phyloP scores from a whole-genome alignment of 495 filamentous ascomycete genomes.

The Tuber melanosporum region DNA sequence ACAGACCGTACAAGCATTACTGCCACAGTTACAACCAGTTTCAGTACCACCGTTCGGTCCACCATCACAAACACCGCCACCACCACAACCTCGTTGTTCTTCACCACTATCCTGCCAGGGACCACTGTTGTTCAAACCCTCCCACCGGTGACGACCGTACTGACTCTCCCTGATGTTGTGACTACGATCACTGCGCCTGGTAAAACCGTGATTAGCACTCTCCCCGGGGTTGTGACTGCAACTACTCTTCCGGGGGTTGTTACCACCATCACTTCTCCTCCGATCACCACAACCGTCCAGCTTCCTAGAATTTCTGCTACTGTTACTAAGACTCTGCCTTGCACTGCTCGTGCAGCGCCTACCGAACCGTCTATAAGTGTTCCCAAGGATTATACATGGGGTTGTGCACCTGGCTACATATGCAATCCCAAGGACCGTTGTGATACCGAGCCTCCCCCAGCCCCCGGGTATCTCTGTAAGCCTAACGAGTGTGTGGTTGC shows the following conservation, averaged over 20 bases:
- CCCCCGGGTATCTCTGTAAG: conserved; percentile 50
- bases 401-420: conserved; percentile 58
- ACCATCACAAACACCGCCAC: conserved; percentile 15
- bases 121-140: conserved; percentile 35
- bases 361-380: conserved; percentile 34
- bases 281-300: conserved; percentile 27
- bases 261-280: conserved; percentile 31
- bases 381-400: conserved; percentile 50
- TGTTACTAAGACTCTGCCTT: conserved; percentile 17
- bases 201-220: conserved; percentile 23
- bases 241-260: conserved; percentile 29
- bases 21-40: conserved; percentile 10
- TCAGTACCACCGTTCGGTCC: conserved; percentile 21
- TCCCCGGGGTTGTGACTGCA: conserved; percentile 27
- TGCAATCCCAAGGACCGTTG: conserved; percentile 51
- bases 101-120: conserved; percentile 33
- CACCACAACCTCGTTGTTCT: conserved; percentile 22
- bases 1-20: not conserved
- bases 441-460: conserved; percentile 46
- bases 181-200: conserved; percentile 31
- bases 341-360: conserved; percentile 28
- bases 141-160: conserved; percentile 18
- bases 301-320: conserved; percentile 31
- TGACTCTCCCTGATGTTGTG: conserved; percentile 28
- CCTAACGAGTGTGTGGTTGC: conserved; percentile 51